Base-by-base conservation (phyloP, 345 rosid species). In the Excoecaria agallocha region DNA sequence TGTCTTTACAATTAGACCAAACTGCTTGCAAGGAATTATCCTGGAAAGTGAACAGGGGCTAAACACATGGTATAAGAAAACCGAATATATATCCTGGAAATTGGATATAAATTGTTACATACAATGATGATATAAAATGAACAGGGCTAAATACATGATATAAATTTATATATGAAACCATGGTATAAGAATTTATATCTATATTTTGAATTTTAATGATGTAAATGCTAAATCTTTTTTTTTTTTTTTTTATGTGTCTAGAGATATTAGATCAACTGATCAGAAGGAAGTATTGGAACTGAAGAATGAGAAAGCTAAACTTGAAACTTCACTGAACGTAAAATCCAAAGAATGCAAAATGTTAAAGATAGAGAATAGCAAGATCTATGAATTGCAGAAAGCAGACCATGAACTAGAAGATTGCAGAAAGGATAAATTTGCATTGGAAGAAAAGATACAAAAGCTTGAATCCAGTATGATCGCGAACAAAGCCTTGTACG, bases 1-100 rank as follows among this genome's bases (percentile, higher is more conserved):
- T 78, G 13, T 79, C 78, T 57, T 66, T 17, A 50, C 71, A 72
- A 54, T 64, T 79, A 48, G 76, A 59, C 93, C 93, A 89, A 9
- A 91, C 88, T 54, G 94, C 97, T 87, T 91, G 97, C 82, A 91
- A 82, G 49, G 93, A 91, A 80, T 89, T 89, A 78, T 89, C 97
- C 94, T 89, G 86, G 50, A 24, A 74, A 80, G 79, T 17, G 49
- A 8, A 74, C 25, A 79, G 6, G 71, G 30, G 48, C 71, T 25
- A 13, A 37, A n/a, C 16, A 73, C n/a, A n/a, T n/a, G n/a, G n/a
- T n/a, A n/a, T n/a, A n/a, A n/a, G n/a, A n/a, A n/a, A n/a, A n/a
- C n/a, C n/a, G n/a, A n/a, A n/a, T n/a, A n/a, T n/a, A n/a, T n/a
- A n/a, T n/a, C n/a, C n/a, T n/a, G n/a, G n/a, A n/a, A n/a, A n/a